These are phyloP conservation scores for Sporothrix protearum DNA, from an alignment of 2,329 filamentous ascomycete genomes.

Conservation along the genomic window DNA sequence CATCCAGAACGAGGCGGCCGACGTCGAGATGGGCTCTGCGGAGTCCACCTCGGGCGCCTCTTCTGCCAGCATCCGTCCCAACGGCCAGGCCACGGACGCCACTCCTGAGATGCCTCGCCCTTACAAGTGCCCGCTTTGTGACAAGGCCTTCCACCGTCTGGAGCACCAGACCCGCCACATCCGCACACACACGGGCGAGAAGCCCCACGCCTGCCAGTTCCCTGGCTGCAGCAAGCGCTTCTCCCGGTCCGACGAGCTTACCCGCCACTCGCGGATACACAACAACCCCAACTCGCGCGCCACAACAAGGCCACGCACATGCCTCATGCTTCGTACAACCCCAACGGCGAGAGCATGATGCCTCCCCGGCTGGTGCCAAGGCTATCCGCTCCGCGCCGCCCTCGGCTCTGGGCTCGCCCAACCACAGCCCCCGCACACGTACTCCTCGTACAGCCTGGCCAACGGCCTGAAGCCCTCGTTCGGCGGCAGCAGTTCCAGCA, in stretches of 20 bases:
- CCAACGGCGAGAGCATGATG: constrained; percentile 66
- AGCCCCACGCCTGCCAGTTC: constrained; percentile 93
- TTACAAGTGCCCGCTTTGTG: constrained; percentile 97
- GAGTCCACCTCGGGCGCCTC: constrained; percentile 22
- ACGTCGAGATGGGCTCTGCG: constrained; percentile 47
- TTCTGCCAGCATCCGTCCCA: constrained; percentile 53
- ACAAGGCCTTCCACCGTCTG: constrained; percentile 96
- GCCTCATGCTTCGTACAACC: constrained; percentile 44
- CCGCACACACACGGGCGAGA: constrained; percentile 72
- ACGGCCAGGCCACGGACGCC: constrained; percentile 57
- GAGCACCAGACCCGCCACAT: constrained; percentile 93
- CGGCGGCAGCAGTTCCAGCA: constrained; percentile 37
- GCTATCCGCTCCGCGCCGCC: constrained; percentile 84
- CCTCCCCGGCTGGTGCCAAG: constrained; percentile 70
- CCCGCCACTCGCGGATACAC: constrained; percentile 95
- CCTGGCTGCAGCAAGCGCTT: constrained; percentile 96
- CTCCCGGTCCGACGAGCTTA: constrained; percentile 92
- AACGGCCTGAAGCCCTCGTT: constrained; percentile 48
- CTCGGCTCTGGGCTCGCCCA: constrained; percentile 85
- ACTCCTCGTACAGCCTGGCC: constrained; percentile 63
- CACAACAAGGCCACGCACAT: constrained; percentile 71
- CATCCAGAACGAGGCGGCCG: constrained; percentile 37
- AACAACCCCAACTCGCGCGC: constrained; percentile 96
- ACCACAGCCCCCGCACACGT: constrained; percentile 94
- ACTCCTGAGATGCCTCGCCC: constrained; percentile 76